A percentile compares a stretch with the other conserved stretches of the same genome.
Conservation (phyloP, 305 asterid species). For the Plantago rigida region DNA sequence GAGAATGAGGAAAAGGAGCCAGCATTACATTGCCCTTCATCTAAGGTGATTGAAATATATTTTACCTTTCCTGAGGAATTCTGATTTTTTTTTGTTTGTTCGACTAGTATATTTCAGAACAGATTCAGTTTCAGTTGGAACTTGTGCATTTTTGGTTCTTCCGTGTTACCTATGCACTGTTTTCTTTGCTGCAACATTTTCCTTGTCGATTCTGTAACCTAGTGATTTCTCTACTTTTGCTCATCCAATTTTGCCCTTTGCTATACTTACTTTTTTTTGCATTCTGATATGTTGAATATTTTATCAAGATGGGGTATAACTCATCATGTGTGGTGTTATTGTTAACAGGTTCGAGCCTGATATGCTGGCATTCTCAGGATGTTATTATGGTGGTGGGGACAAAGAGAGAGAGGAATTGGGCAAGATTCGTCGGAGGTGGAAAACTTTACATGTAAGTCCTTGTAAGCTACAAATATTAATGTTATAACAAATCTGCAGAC, state of each 20-base stretch:
- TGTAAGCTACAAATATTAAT: not conserved
- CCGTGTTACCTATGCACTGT: not conserved
- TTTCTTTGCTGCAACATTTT: constrained; percentile 12
- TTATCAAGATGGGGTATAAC: constrained; percentile 13
- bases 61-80: constrained; percentile 9
- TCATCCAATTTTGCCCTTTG: constrained; percentile 12
- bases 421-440: constrained; percentile 84
- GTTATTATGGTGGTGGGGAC: constrained; percentile 95
- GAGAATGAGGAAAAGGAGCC: constrained; percentile 73
- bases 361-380: constrained; percentile 99
- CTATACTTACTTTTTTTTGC: no score
- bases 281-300: no score
- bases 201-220: constrained; percentile 2
- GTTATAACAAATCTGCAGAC: not conserved
- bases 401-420: constrained; percentile 78
- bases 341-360: constrained; percentile 89
- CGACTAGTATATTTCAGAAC: no score
- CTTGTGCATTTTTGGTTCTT: constrained; percentile 10
- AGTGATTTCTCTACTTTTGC: constrained; percentile 9
- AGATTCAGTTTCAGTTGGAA: not conserved
- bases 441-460: constrained; percentile 64
- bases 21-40: constrained; percentile 85
- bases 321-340: constrained; percentile 23
- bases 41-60: constrained; percentile 45
- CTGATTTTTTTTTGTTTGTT: no score